A percentile compares a stretch with the other conserved stretches of the same genome.
These are phyloP conservation scores for Pleurotus sapidus DNA, from an alignment of 768 basidiomycete genomes.

Conservation along the genomic window DNA sequence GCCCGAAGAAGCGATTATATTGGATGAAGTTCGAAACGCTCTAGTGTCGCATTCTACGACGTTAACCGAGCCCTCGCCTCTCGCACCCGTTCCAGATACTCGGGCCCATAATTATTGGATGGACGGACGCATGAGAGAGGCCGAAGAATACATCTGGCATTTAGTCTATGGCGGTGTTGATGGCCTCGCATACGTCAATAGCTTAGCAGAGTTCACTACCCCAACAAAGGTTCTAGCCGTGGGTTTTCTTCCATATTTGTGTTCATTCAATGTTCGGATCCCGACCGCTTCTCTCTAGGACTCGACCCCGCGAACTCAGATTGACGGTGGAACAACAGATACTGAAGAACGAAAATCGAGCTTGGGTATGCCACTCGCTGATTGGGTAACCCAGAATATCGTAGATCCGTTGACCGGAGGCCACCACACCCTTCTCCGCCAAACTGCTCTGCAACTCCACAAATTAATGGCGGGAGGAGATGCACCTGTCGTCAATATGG, in stretches of 20 bases:
- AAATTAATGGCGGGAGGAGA: slow-evolving; percentile 8
- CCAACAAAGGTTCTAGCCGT: slow-evolving; percentile 3
- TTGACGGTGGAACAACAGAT: background rate
- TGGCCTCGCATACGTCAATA: slow-evolving; percentile 73
- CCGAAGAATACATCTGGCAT: slow-evolving; percentile 66
- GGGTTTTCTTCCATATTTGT: no score
- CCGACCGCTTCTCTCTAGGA: no score
- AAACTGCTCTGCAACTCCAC: slow-evolving; percentile 32
- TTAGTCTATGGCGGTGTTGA: slow-evolving; percentile 81
- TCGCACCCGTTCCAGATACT: slow-evolving; percentile 12
- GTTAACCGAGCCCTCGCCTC: background rate
- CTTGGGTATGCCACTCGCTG: slow-evolving; percentile 35
- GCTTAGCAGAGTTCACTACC: slow-evolving; percentile 69
- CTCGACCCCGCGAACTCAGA: background rate
- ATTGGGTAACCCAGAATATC: slow-evolving; percentile 42
- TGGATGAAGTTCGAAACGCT: slow-evolving; percentile 34
- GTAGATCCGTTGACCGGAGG: slow-evolving; percentile 47
- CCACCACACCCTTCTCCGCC: slow-evolving; percentile 41
- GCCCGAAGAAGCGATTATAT: slow-evolving; percentile 30
- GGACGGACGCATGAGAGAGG: slow-evolving; percentile 43
- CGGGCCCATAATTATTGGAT: slow-evolving; percentile 43
- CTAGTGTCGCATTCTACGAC: slow-evolving; percentile 12
- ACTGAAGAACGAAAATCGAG: slow-evolving; percentile 7
- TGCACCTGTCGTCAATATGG: slow-evolving; percentile 4
- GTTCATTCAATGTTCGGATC: no score